phyloP scores from a whole-genome alignment of 2,329 filamentous ascomycete genomes.

The Diatrype stigma region DNA sequence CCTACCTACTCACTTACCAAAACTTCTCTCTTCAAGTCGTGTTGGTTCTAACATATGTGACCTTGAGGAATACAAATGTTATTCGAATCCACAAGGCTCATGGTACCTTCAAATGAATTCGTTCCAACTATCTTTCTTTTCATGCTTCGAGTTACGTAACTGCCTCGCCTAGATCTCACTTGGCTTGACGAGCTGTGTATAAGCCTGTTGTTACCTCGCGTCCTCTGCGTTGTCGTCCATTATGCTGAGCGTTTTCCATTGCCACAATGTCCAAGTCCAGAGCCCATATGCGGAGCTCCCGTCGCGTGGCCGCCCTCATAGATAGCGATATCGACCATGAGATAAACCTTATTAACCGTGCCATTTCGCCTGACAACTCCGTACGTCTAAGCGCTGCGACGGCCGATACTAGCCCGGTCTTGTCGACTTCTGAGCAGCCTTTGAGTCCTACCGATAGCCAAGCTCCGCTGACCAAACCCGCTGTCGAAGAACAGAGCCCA shows the following conservation, averaged over 20 bases:
- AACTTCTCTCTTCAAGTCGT: no score
- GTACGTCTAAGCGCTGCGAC: constrained; percentile 11
- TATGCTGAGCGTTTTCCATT: constrained; percentile 18
- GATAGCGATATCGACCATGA: constrained; percentile 66
- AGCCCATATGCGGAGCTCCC: constrained; percentile 42
- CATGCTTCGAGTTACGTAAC: not conserved
- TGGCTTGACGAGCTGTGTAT: not conserved
- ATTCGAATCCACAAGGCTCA: no score
- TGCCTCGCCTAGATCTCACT: no score
- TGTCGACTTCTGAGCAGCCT: constrained; percentile 14
- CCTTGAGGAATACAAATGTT: no score
- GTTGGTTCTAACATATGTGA: no score
- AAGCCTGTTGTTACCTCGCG: not conserved
- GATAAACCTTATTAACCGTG: constrained; percentile 63
- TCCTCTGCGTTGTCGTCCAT: constrained; percentile 9
- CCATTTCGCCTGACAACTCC: constrained; percentile 6
- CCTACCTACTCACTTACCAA: no score
- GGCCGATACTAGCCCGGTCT: constrained; percentile 8
- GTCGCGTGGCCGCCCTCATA: constrained; percentile 50
- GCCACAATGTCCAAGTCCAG: constrained; percentile 35
- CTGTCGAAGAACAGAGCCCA: constrained; percentile 5
- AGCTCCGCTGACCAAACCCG: constrained; percentile 13
- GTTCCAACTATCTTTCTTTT: not conserved
- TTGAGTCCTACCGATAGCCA: constrained; percentile 19
- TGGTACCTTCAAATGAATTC: not conserved